Evolutionary conservation across 495 filamentous ascomycete genomes (phyloP), one percentile per base, ranked within the genome.

Genomic region (Filosporella fistucella): DNA sequence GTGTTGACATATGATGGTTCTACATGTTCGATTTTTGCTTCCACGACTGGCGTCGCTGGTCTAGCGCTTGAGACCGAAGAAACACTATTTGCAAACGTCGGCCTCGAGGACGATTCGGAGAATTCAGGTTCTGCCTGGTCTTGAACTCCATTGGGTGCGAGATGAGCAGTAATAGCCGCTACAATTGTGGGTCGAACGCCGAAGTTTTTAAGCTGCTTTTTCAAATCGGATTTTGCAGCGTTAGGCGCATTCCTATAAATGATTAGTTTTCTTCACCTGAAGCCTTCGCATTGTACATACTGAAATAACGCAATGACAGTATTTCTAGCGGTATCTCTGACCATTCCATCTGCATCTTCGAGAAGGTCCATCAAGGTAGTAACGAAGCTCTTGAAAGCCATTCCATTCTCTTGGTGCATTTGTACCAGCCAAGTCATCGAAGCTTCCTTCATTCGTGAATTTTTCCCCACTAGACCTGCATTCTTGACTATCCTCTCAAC

Each of bases 131-230:
- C 61, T 42, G 65, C 41, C 57, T 54, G 58, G 51, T 78, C 71
- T 56, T 72, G 63, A 49, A 69, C 52, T 23, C 69, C 66, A 16
- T 76, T 66, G 0, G 86, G 71, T 14, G 74, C 81, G 37, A 96
- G 76, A 45, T 86, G 83, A 28, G 82, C 74, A 14, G 88, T 68
- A 43, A 97, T 89, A 37, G 84, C 82, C 20, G 78, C 75, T 35
- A 85, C 84, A 59, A 96, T 96, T 7, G 88, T 83, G 54, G 86
- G 86, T 36, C 91, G 75, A 25, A 97, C 88, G 54, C 86, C 84
- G 57, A 84, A 81, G 47, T 76, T 78, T 59, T 81, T 79, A 42
- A 97, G 60, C 58, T 94, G 88, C 45, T 75, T 85, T 67, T 91
- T 89, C 20, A 97, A 66, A 60, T 96, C 89, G 0, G 86, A 81